phyloP scores from a whole-genome alignment of 73 alveolate species.

The Paraurostyla sp. region DNA sequence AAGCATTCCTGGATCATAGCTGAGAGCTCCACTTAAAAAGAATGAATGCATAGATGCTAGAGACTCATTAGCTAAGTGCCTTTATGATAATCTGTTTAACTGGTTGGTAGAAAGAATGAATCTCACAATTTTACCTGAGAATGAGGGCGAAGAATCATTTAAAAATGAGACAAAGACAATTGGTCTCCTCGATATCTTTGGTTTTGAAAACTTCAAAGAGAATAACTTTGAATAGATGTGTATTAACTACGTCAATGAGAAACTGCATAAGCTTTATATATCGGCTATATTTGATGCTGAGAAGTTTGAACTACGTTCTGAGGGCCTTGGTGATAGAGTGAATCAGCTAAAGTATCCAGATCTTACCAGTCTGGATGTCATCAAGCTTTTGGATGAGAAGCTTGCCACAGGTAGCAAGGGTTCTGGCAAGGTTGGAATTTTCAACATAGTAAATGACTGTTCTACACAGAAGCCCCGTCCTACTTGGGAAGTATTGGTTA shows the following conservation, averaged over 20 bases:
- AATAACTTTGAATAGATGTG: slow-evolving; percentile 94
- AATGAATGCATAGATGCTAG: slow-evolving; percentile 85
- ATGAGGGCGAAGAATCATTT: slow-evolving; percentile 49
- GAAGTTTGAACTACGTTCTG: slow-evolving; percentile 76
- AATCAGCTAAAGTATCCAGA: slow-evolving; percentile 76
- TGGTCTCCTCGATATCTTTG: slow-evolving; percentile 96
- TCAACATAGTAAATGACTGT: slow-evolving; percentile 77
- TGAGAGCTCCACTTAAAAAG: slow-evolving; percentile 84
- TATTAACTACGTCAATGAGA: slow-evolving; percentile 95
- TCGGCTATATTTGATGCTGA: slow-evolving; percentile 90
- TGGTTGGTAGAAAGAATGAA: slow-evolving; percentile 96
- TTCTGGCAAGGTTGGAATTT: slow-evolving; percentile 66
- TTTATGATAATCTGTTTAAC: slow-evolving; percentile 89
- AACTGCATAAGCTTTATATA: slow-evolving; percentile 90
- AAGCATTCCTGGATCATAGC: slow-evolving; percentile 82
- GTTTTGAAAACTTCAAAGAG: slow-evolving; percentile 94
- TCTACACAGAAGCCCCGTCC: slow-evolving; percentile 73
- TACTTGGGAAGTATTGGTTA: slow-evolving; percentile 51
- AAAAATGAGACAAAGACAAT: slow-evolving; percentile 75
- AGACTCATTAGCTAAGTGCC: slow-evolving; percentile 92
- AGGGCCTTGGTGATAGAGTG: slow-evolving; percentile 77
- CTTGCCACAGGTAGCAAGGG: slow-evolving; percentile 55
- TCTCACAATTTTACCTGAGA: slow-evolving; percentile 81
- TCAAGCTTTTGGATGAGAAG: slow-evolving; percentile 81
- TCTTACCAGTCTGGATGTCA: slow-evolving; percentile 78